Evolutionary conservation across 2,329 filamentous ascomycete species (phyloP).

Genomic region (Graphilbum sp.): DNA sequence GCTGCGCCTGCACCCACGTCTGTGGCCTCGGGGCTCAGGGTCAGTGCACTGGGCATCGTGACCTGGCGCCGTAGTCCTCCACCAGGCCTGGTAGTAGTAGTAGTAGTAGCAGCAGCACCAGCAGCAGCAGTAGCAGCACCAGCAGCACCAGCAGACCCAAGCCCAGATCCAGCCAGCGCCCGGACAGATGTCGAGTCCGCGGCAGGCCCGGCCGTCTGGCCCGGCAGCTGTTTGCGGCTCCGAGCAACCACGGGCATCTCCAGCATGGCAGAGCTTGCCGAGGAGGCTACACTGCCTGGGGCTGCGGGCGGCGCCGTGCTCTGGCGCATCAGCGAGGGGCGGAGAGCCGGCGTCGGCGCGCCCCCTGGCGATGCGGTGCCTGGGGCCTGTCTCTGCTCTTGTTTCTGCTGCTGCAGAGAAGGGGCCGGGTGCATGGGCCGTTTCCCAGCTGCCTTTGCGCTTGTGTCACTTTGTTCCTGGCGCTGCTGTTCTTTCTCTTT

Average conservation of each 20-base stretch:
- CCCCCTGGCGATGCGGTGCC: too few relatives aligned
- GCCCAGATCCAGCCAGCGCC: too few relatives aligned
- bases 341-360: background rate
- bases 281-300: slow-evolving; percentile 3
- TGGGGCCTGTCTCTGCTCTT: too few relatives aligned
- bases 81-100: background rate
- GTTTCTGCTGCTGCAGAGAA: background rate
- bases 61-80: background rate
- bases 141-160: too few relatives aligned
- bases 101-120: too few relatives aligned
- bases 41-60: slow-evolving; percentile 1
- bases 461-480: slow-evolving; percentile 10
- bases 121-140: too few relatives aligned
- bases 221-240: background rate
- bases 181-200: too few relatives aligned
- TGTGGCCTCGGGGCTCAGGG: background rate
- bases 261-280: slow-evolving; percentile 1
- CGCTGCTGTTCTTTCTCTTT: background rate
- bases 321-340: background rate
- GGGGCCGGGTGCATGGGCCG: slow-evolving; percentile 16
- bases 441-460: slow-evolving; percentile 33
- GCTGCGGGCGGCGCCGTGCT: background rate
- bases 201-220: background rate
- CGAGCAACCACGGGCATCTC: slow-evolving; percentile 5
- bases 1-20: background rate